Conservation (phyloP, 176 grass and related monocot species). For the Oryza brachyantha region DNA sequence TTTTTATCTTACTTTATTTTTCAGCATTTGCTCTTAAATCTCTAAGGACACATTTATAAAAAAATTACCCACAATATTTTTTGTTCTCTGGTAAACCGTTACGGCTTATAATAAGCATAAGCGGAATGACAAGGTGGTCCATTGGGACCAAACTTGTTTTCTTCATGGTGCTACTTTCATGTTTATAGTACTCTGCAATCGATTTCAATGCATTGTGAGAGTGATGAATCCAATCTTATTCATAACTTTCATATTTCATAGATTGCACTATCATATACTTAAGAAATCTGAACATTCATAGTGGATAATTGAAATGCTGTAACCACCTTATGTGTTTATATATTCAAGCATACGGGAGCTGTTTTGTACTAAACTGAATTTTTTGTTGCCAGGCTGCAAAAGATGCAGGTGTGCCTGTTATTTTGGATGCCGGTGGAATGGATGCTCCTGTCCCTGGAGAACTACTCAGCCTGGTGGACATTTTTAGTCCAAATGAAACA, state of each 20-base stretch:
- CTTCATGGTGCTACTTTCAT: not conserved
- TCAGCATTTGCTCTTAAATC: too few species aligned
- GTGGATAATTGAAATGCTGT: not conserved
- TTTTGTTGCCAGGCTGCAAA: slow-evolving; percentile 66
- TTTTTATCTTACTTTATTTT: too few species aligned
- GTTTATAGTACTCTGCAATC: not conserved
- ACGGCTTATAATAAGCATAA: too few species aligned
- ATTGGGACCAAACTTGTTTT: slow-evolving; percentile 4
- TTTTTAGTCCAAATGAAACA: slow-evolving; percentile 99
- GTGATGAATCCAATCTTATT: not conserved
- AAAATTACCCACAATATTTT: too few species aligned
- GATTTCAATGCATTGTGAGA: not conserved
- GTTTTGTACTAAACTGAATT: not conserved
- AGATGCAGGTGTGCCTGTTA: slow-evolving; percentile 79
- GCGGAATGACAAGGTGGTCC: too few species aligned
- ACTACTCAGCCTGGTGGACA: slow-evolving; percentile 70
- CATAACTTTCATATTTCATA: not conserved
- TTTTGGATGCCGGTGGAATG: slow-evolving; percentile 91
- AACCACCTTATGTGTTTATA: not conserved
- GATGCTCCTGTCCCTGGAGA: slow-evolving; percentile 81
- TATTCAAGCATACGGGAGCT: not conserved
- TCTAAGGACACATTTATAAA: too few species aligned
- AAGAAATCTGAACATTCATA: not conserved
- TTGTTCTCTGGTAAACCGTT: too few species aligned
- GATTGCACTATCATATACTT: not conserved